phyloP scores from a whole-genome alignment of 1,284 basidiomycete genomes.

The Microbotryum saponariae region DNA sequence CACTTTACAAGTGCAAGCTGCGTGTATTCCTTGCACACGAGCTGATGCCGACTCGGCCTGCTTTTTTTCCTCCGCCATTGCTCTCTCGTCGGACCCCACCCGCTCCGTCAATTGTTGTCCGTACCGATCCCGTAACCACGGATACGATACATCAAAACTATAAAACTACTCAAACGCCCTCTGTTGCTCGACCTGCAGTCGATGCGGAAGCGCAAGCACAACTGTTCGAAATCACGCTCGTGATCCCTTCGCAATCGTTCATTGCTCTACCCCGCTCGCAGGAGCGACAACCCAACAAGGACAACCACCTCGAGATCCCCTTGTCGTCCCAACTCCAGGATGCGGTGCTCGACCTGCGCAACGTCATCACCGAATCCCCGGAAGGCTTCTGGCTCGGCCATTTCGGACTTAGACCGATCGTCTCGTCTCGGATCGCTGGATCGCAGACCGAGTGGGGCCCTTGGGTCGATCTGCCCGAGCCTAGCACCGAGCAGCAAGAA shows the following conservation, averaged over 20 bases:
- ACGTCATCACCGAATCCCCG: conserved; percentile 34
- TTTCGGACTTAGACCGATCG: conserved; percentile 33
- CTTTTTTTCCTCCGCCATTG: too few species aligned
- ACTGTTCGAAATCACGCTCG: conserved; percentile 17
- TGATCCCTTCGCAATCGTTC: conserved; percentile 25
- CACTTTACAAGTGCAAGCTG: too few species aligned
- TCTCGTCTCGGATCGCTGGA: conserved; percentile 20
- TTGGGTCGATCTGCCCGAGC: conserved; percentile 1
- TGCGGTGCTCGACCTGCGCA: conserved; percentile 34
- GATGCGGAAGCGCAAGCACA: not conserved
- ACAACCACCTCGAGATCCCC: conserved; percentile 22
- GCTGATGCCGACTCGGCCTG: too few species aligned
- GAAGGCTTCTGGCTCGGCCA: conserved; percentile 40
- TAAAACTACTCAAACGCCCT: not conserved
- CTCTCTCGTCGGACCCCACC: too few species aligned
- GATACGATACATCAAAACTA: too few species aligned
- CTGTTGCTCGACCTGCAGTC: not conserved
- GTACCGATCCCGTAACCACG: too few species aligned
- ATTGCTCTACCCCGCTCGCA: conserved; percentile 6
- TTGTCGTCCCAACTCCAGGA: conserved; percentile 25
- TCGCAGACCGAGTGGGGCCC: conserved; percentile 3
- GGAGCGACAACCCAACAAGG: conserved; percentile 4
- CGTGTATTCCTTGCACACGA: too few species aligned
- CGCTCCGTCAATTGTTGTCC: too few species aligned
- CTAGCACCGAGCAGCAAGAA: too few species aligned